phyloP scores from a whole-genome alignment of 306 rosid genomes.

The Aeschynomene evenia region DNA sequence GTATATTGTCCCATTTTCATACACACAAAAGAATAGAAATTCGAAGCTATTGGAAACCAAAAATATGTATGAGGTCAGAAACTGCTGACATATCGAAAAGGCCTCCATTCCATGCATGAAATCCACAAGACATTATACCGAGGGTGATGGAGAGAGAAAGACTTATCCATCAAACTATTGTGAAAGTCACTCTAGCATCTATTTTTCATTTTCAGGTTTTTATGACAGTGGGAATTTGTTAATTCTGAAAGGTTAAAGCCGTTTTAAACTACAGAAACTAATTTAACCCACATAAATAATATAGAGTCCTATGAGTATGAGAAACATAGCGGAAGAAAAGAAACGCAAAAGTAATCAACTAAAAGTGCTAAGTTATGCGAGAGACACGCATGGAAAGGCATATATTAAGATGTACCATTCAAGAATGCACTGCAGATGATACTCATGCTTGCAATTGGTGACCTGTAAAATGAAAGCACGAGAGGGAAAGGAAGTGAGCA shows the following conservation, averaged over 20 bases:
- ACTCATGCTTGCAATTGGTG: conserved; percentile 80
- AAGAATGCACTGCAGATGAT: conserved; percentile 92
- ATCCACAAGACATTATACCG: background rate
- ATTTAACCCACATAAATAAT: background rate
- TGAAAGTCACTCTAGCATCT: background rate
- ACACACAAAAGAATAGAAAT: background rate
- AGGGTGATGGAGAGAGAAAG: background rate
- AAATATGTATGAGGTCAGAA: background rate
- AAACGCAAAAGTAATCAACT: background rate
- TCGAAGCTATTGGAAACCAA: background rate
- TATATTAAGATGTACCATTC: conserved; percentile 59
- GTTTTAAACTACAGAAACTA: conserved; percentile 1
- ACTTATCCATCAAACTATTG: conserved; percentile 8
- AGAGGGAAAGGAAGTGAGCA: conserved; percentile 21
- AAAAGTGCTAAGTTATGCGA: background rate
- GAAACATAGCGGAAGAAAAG: background rate
- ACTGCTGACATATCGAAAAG: background rate
- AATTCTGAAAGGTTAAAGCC: background rate
- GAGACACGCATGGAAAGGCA: background rate
- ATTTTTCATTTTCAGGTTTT: background rate
- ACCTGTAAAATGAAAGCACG: conserved; percentile 56
- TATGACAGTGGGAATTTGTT: background rate
- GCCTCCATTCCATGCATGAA: background rate
- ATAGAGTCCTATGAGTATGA: background rate
- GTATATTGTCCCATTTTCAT: conserved; percentile 7